Evolutionary conservation across 345 rosid species (phyloP), one percentile per base, ranked within the genome.

Genomic region (Barbarea vulgaris): DNA sequence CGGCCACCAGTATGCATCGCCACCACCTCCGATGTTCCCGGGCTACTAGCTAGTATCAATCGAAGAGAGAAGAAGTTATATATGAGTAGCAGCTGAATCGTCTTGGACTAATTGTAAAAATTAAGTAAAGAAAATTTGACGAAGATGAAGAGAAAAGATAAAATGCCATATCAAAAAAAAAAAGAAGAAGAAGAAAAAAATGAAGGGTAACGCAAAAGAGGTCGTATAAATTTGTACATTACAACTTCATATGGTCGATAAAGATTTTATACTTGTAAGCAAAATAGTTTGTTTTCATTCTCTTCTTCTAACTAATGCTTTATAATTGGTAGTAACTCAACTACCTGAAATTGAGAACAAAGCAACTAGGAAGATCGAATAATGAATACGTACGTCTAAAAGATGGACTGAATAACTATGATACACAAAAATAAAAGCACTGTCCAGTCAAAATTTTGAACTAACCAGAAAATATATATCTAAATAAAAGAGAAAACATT

Each of bases 1-100:
- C 12, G 97, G 97, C n/a, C 83, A 76, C 70, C 81, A 84, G 41
- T 91, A 91, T 78, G 64, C 86, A 17, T 91, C 97, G 1, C 97
- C 97, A 18, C 97, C 97, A 33, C 97, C 97, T 7, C 97, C 97
- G 17, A 66, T 84, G 70, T 80, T 87, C 78, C 79, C 81, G 13
- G 97, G 97, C 74, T 90, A 93, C 83, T 93, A 48, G 44, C 83
- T 93, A 48, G 44, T 24, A 17, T 33, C 51, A 15, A 12, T n/a
- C 63, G 21, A 64, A 27, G 37, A 51, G 61, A 51, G 47, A 51
- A 68, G 44, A 53, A 57, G 21, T 14, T 37, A 30, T 7, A 22
- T 22, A 17, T 60, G 53, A 54, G 83, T 41, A 47, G 53, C 51
- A 55, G 21, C 24, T 54, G 72, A 27, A 36, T 64, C 53, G 31